Evolutionary conservation across 495 filamentous ascomycete species (phyloP), one percentile per base, ranked within the genome.

Genomic region (Talaromyces stipitatus): DNA sequence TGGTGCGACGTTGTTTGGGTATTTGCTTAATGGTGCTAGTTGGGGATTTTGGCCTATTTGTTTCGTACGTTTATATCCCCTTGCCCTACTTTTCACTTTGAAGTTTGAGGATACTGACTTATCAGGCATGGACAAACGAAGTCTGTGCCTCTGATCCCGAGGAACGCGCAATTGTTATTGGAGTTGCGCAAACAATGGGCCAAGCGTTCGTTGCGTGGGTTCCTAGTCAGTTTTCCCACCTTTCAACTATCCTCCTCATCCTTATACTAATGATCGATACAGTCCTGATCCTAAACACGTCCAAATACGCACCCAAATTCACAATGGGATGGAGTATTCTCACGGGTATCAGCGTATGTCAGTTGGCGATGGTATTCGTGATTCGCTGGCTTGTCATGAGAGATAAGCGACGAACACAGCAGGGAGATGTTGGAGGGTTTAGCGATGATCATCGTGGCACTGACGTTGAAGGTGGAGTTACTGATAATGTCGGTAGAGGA

Each of bases 111-210:
- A n/a, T 36, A 30, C 32, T 54, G 20, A 54, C 18, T 24, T 38
- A 5, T 23, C 14, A 55, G 54, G 54, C 54, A 45, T 80, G 74
- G 78, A 73, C 77, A 4, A 77, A 80, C 47, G 72, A 76, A 56
- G 78, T 78, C 26, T 76, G 78, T 60, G 71, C 75, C 26, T 69
- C 70, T 4, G 75, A 80, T 60, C 75, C 78, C 51, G 78, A 81
- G 65, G 78, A 79, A 59, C 68, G 77, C 26, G 72, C 78, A 9
- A 69, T 82, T 7, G 76, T 77, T 0, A 70, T 76, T 30, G 75
- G 70, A 18, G 54, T 55, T 7, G 32, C 54, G 6, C 54, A 55
- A 29, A 55, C 54, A 11, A 27, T 55, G 23, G 54, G 54, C 23
- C 54, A 55, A 14, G 54, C 54, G 9, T 55, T 55, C 23, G 38